Base-by-base conservation (phyloP, 768 basidiomycete genomes). In the Tephrocybe sp. region DNA sequence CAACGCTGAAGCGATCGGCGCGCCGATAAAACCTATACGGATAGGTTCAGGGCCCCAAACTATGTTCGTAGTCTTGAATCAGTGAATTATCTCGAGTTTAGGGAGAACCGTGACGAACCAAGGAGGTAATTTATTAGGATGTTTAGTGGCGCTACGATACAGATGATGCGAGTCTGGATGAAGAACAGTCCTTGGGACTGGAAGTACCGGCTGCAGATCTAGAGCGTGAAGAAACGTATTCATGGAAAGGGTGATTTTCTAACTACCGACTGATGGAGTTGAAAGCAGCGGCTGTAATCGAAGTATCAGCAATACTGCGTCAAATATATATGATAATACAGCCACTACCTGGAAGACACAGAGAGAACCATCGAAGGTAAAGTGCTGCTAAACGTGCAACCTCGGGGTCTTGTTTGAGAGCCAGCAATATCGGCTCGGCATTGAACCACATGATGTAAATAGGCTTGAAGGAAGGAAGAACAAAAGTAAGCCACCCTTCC, bases 111-210 rank as follows among this genome's bases (percentile, higher is more conserved):
- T 32, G 18, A 60, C 38, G 12, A 60, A 88, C 87, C 92, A 13
- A 98, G 80, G 1, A 89, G 53, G 64, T 83, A 96, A 64, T 93
- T 95, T 12, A 94, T 71, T 7, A 89, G 50, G 1, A 82, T 81
- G 57, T 98, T 98, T 56, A 92, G 68, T 0, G 93, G 96, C 0
- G 93, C 89, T 16, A 93, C 80, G 19, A 89, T 70, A 50, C 89
- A 67, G 36, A 90, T 84, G 54, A 94, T 86, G 47, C 84, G 80
- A 0, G 92, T 93, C 0, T 95, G 94, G 2, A 92, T 78, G 18
- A 78, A 70, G 69, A 97, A 93, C n/a, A 95, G 73, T 79, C 83
- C 86, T 69, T 92, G 89, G 12, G 87, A 89, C 64, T 92, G 89
- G 60, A 92, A 87, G 62, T 85, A 87, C 31, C 83, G 81, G 18